These are phyloP conservation scores for Podila clonocystis DNA, from an alignment of 192 early-diverging fungal genomes.

Conservation along the genomic window DNA sequence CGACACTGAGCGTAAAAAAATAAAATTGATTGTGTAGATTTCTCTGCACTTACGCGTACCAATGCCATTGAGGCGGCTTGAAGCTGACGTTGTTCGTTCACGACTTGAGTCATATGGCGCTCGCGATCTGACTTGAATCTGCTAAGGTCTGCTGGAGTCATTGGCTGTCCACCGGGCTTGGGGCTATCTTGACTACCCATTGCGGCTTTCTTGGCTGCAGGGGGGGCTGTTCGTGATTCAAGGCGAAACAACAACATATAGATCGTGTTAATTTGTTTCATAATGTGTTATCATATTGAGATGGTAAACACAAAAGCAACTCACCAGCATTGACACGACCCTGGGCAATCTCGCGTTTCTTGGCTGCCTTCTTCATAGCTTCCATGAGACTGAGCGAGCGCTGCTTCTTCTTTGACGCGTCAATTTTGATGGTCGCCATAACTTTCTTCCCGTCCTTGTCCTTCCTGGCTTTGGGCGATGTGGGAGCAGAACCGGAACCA, in stretches of 20 bases:
- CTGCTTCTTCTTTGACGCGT: conserved; percentile 53
- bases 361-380: conserved; percentile 67
- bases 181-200: conserved; percentile 47
- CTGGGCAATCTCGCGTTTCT: conserved; percentile 62
- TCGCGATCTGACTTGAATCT: conserved; percentile 60
- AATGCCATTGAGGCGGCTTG: conserved; percentile 57
- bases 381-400: conserved; percentile 67
- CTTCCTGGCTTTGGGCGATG: conserved; percentile 44
- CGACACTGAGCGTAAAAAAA: neutral
- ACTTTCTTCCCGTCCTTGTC: conserved; percentile 52
- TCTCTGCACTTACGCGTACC: conserved; percentile 41
- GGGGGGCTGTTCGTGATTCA: conserved; percentile 23
- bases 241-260: neutral
- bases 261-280: neutral
- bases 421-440: conserved; percentile 48
- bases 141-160: conserved; percentile 66
- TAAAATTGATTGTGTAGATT: conserved; percentile 3
- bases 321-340: conserved; percentile 42
- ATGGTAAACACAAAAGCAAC: neutral
- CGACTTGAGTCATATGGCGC: conserved; percentile 56
- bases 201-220: conserved; percentile 53
- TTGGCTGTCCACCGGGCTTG: conserved; percentile 32
- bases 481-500: conserved; percentile 17
- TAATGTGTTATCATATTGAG: no score
- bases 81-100: conserved; percentile 60